Conservation (phyloP, 306 rosid genomes). For the Glycine latifolia region DNA sequence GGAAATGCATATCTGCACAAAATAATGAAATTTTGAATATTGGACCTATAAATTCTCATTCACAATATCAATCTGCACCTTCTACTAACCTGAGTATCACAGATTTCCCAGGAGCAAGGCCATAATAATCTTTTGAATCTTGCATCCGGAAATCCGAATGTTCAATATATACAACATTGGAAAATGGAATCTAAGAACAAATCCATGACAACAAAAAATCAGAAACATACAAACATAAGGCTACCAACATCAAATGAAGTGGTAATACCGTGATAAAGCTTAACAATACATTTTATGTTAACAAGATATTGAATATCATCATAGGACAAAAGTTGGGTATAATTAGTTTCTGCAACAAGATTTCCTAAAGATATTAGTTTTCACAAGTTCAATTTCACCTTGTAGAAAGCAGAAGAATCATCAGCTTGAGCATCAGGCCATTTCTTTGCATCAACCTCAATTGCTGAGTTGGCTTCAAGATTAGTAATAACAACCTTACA, state of each 20-base stretch:
- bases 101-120: constrained; percentile 98
- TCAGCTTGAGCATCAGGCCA: constrained; percentile 91
- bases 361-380: constrained; percentile 35
- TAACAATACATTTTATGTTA: too few relatives aligned
- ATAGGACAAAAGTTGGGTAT: too few relatives aligned
- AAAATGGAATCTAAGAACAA: constrained; percentile 74
- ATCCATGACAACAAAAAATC: constrained; percentile 15
- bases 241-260: neutral
- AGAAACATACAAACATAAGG: constrained; percentile 16
- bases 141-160: constrained; percentile 87
- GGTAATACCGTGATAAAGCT: too few relatives aligned
- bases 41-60: constrained; percentile 20
- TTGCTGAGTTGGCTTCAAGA: constrained; percentile 69
- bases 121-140: constrained; percentile 94
- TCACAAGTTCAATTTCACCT: constrained; percentile 61
- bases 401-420: constrained; percentile 77
- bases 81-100: constrained; percentile 78
- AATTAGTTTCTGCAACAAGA: constrained; percentile 8
- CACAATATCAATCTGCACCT: constrained; percentile 28
- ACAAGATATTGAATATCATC: too few relatives aligned
- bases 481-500: constrained; percentile 88
- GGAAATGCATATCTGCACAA: constrained; percentile 88
- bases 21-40: constrained; percentile 27
- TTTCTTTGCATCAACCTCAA: constrained; percentile 84
- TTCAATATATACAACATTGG: constrained; percentile 85